A percentile compares a stretch with the other conserved stretches of the same genome.
Conservation (phyloP, 2,329 filamentous ascomycete genomes). For the Pleurostoma richardsiae region DNA sequence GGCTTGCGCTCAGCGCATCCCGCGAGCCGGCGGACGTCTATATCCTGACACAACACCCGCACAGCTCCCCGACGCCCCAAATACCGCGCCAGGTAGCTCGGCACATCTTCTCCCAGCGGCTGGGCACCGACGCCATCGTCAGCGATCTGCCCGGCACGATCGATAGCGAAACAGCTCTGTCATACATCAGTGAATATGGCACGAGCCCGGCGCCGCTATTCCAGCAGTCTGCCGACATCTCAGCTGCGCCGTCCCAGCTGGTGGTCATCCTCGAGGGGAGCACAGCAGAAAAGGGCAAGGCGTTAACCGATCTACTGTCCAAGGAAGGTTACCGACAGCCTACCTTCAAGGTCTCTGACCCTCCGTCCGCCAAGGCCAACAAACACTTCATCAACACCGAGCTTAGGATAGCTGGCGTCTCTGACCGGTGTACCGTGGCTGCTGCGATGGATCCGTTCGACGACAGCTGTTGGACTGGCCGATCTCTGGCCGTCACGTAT, state of each 20-base stretch:
- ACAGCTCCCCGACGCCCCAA: conserved; percentile 26
- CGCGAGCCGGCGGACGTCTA: conserved; percentile 46
- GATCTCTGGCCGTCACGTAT: conserved; percentile 36
- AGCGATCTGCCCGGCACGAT: conserved; percentile 39
- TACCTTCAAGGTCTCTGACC: conserved; percentile 44
- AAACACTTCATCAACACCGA: conserved; percentile 35
- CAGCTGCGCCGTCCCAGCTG: conserved; percentile 43
- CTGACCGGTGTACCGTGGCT: conserved; percentile 29
- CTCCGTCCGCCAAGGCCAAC: conserved; percentile 37
- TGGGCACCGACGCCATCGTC: conserved; percentile 41
- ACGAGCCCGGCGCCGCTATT: conserved; percentile 48
- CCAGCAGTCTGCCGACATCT: conserved; percentile 21
- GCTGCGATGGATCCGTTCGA: conserved; percentile 36
- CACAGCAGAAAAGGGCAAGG: conserved; percentile 34
- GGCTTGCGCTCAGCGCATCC: conserved; percentile 25
- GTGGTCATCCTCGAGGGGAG: conserved; percentile 56
- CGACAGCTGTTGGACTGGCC: conserved; percentile 37
- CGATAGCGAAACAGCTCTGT: conserved; percentile 43
- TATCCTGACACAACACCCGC: conserved; percentile 36
- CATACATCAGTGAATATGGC: conserved; percentile 56
- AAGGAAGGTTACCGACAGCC: conserved; percentile 25
- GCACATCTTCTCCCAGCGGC: conserved; percentile 54
- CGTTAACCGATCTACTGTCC: conserved; percentile 34
- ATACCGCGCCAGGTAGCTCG: conserved; percentile 50
- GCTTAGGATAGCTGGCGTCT: conserved; percentile 31